Evolutionary conservation across 2,329 filamentous ascomycete species (phyloP).

Genomic region (Acarospora socialis): DNA sequence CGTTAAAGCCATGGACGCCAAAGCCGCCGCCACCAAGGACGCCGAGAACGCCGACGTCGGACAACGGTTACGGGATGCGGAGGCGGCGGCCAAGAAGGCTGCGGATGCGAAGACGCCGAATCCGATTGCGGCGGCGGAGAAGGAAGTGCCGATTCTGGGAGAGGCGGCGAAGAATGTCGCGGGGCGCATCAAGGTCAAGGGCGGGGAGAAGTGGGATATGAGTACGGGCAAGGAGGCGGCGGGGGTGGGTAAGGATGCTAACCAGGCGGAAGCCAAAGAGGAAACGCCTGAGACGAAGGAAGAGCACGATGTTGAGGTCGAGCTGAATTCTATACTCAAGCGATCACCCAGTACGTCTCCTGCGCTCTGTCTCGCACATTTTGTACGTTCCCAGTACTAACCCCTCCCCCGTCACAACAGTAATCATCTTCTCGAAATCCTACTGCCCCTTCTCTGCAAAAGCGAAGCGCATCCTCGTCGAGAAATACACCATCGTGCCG

Average conservation of each 20-base stretch:
- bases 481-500: conserved; percentile 72
- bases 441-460: conserved; percentile 78
- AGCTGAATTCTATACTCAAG: conserved; percentile 68
- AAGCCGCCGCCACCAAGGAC: conserved; percentile 26
- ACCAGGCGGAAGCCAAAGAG: conserved; percentile 24
- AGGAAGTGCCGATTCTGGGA: conserved; percentile 35
- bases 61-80: conserved; percentile 49
- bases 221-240: conserved; percentile 24
- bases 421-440: conserved; percentile 91
- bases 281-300: conserved; percentile 38
- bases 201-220: conserved; percentile 15
- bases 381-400: conserved; percentile 3
- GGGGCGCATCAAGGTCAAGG: conserved; percentile 37
- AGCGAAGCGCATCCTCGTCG: conserved; percentile 72
- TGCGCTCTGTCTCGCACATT: background rate
- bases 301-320: conserved; percentile 51
- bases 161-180: conserved; percentile 22
- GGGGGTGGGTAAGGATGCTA: conserved; percentile 39
- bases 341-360: conserved; percentile 58
- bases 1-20: conserved; percentile 37
- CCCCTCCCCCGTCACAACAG: conserved; percentile 33
- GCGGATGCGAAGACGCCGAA: conserved; percentile 57
- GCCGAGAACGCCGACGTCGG: conserved; percentile 43
- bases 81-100: conserved; percentile 51
- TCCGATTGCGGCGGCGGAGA: conserved; percentile 45